Conservation (phyloP, 139 green algal species). For the Closterium sp. region DNA sequence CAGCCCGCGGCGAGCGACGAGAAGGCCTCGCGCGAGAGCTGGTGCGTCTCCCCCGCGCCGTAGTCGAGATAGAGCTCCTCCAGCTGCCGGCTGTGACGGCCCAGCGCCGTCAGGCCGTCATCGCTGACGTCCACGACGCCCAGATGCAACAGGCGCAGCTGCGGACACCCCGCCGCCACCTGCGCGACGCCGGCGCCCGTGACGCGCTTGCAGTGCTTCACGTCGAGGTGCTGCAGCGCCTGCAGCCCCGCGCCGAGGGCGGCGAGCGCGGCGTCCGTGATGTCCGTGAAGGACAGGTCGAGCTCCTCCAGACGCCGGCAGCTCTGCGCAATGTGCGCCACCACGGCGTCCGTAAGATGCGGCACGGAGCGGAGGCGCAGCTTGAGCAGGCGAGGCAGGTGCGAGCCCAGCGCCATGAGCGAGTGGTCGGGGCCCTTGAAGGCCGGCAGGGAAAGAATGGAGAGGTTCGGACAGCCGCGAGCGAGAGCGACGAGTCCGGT, state of each 20-base stretch:
- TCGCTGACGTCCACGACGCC: conserved; percentile 27
- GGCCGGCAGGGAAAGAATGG: neutral
- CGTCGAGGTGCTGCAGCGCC: conserved; percentile 1
- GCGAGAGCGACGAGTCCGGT: conserved; percentile 2
- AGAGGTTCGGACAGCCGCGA: conserved; percentile 11
- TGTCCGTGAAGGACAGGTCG: conserved; percentile 23
- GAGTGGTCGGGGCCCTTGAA: conserved; percentile 27
- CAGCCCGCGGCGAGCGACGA: conserved; percentile 13
- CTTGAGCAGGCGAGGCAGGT: neutral
- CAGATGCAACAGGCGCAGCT: conserved; percentile 19
- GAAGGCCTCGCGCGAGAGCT: conserved; percentile 13
- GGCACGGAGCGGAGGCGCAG: conserved; percentile 11
- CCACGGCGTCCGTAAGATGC: conserved; percentile 2
- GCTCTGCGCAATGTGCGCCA: conserved; percentile 8
- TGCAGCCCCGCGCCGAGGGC: conserved; percentile 2
- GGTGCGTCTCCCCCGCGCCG: neutral
- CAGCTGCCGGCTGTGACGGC: conserved; percentile 4
- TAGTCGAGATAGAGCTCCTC: conserved; percentile 37
- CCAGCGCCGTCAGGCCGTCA: conserved; percentile 1
- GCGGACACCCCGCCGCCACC: conserved; percentile 1
- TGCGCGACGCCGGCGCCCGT: conserved; percentile 18
- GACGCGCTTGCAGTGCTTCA: conserved; percentile 36
- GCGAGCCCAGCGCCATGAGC: conserved; percentile 17
- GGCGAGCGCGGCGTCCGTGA: conserved; percentile 18
- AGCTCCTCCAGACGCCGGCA: conserved; percentile 28